A percentile compares a stretch with the other conserved stretches of the same genome.
phyloP scores from a whole-genome alignment of 441 rosid genomes.

The Geranium incanum region DNA sequence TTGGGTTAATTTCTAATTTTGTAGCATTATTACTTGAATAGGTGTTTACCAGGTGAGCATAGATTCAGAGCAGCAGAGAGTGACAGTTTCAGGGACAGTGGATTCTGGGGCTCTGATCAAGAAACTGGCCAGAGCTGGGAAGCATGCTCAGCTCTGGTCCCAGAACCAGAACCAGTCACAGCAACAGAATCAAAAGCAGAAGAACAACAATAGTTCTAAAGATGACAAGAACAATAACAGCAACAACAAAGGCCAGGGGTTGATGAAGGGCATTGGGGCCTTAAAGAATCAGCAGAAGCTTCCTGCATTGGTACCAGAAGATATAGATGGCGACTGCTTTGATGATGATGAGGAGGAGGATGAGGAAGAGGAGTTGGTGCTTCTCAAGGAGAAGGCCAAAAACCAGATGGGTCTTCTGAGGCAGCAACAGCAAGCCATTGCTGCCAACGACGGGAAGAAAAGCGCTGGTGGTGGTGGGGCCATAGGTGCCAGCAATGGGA shows the following conservation, averaged over 20 bases:
- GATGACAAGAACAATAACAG: conserved; percentile 28
- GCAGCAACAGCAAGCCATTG: conserved; percentile 22
- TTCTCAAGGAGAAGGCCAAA: conserved; percentile 28
- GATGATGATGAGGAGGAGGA: conserved; percentile 36
- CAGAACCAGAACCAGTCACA: conserved; percentile 29
- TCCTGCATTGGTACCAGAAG: conserved; percentile 32
- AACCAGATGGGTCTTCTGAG: conserved; percentile 24
- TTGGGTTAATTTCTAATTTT: background rate
- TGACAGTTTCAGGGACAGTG: conserved; percentile 61
- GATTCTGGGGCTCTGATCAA: conserved; percentile 62
- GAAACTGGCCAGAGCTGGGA: conserved; percentile 65
- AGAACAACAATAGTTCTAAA: conserved; percentile 22
- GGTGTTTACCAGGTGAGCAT: conserved; percentile 68
- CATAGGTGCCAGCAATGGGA: conserved; percentile 11
- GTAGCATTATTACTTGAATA: conserved; percentile 18
- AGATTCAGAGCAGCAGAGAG: conserved; percentile 74
- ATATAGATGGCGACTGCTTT: conserved; percentile 26
- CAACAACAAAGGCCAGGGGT: conserved; percentile 25
- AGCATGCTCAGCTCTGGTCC: conserved; percentile 74
- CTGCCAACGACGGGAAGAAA: conserved; percentile 24
- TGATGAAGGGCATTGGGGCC: conserved; percentile 34
- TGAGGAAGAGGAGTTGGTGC: conserved; percentile 33
- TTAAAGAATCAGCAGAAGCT: conserved; percentile 43
- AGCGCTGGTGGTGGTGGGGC: background rate
- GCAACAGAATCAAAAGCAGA: conserved; percentile 26